Percentiles rank a stretch among this genome's conserved stretches.
phyloP scores from a whole-genome alignment of 352 stramenopile genomes.

The Peronospora tabacina region DNA sequence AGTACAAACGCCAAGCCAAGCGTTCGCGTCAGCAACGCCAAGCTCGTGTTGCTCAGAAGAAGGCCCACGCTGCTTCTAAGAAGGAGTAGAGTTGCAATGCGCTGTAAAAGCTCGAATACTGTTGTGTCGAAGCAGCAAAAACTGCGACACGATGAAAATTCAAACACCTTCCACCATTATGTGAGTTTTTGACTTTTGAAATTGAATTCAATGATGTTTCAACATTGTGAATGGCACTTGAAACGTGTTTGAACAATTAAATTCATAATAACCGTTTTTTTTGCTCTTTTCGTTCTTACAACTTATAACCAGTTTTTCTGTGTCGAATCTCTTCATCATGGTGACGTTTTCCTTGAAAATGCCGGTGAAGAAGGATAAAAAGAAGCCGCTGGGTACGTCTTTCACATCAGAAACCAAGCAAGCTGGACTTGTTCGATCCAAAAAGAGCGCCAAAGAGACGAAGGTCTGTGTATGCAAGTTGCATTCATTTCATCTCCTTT shows the following conservation, averaged over 20 bases:
- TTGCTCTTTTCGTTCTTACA: not conserved
- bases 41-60: slow-evolving; percentile 94
- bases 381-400: slow-evolving; percentile 18
- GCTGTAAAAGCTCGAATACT: not conserved
- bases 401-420: slow-evolving; percentile 21
- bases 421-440: slow-evolving; percentile 41
- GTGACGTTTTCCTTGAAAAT: slow-evolving; percentile 72
- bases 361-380: slow-evolving; percentile 31
- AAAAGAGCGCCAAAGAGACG: slow-evolving; percentile 27
- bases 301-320: not conserved
- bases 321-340: not conserved
- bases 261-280: not conserved
- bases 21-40: slow-evolving; percentile 93
- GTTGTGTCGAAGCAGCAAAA: not conserved
- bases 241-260: not conserved
- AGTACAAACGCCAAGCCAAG: slow-evolving; percentile 92
- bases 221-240: too few species aligned
- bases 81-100: slow-evolving; percentile 24
- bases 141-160: slow-evolving; percentile 37
- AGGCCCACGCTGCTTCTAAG: slow-evolving; percentile 84
- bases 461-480: slow-evolving; percentile 16
- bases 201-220: not conserved
- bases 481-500: not conserved
- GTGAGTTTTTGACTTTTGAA: not conserved
- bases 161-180: slow-evolving; percentile 9